phyloP scores from a whole-genome alignment of 2,329 filamentous ascomycete genomes.

The Bretziella fagacearum region DNA sequence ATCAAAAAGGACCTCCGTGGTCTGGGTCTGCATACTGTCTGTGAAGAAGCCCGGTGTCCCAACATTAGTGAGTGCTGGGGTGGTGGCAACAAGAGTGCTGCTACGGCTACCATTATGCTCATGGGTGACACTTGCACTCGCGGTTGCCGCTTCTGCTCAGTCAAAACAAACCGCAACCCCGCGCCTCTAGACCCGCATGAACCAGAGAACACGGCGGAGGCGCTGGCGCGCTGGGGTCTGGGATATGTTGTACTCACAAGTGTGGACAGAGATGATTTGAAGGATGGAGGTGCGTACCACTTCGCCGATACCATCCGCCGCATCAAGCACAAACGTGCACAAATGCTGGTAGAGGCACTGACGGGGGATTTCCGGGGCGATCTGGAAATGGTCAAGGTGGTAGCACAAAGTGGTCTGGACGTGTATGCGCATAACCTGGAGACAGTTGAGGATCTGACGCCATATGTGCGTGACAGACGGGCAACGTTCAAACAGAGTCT shows the following conservation, averaged over 20 bases:
- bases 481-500: slow-evolving; percentile 81
- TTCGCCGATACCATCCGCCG: slow-evolving; percentile 87
- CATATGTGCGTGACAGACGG: slow-evolving; percentile 73
- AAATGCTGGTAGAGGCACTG: slow-evolving; percentile 64
- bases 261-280: slow-evolving; percentile 84
- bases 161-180: slow-evolving; percentile 68
- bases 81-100: slow-evolving; percentile 68
- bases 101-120: slow-evolving; percentile 96
- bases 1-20: slow-evolving; percentile 90
- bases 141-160: slow-evolving; percentile 90
- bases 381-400: slow-evolving; percentile 67
- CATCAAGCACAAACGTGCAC: slow-evolving; percentile 72
- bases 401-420: slow-evolving; percentile 77
- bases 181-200: slow-evolving; percentile 83
- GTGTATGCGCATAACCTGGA: slow-evolving; percentile 97
- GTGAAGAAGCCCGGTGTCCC: slow-evolving; percentile 90
- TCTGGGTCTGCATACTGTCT: slow-evolving; percentile 82
- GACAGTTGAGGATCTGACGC: slow-evolving; percentile 80
- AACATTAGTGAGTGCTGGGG: slow-evolving; percentile 99
- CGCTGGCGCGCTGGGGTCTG: slow-evolving; percentile 77
- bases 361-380: slow-evolving; percentile 81
- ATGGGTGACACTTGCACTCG: slow-evolving; percentile 98
- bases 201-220: slow-evolving; percentile 91
- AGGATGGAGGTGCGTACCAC: slow-evolving; percentile 74
- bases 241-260: slow-evolving; percentile 90